These are phyloP conservation scores for Oenanthe sinensis DNA, from an alignment of 129 eudicot species.

Conservation along the genomic window DNA sequence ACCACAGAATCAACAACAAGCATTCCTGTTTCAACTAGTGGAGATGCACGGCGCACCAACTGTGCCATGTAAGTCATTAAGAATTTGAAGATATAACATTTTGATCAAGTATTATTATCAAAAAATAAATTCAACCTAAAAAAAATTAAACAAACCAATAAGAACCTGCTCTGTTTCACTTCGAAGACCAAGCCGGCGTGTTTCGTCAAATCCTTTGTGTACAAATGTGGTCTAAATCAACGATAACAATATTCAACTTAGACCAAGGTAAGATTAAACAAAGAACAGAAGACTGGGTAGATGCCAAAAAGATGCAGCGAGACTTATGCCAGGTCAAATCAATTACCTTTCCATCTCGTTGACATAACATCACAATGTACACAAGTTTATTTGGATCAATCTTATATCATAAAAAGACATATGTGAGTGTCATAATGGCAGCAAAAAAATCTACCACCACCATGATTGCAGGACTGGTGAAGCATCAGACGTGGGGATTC, in stretches of 20 bases:
- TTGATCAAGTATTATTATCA: background rate
- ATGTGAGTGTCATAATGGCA: background rate
- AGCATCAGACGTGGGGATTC: background rate
- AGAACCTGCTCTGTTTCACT: slow-evolving; percentile 78
- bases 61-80: slow-evolving; percentile 23
- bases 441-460: background rate
- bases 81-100: background rate
- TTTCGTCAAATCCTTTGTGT: slow-evolving; percentile 96
- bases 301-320: background rate
- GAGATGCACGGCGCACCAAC: slow-evolving; percentile 92
- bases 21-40: slow-evolving; percentile 96
- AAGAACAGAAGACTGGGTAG: background rate
- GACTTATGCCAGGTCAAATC: background rate
- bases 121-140: slow-evolving; percentile 3
- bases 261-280: slow-evolving; percentile 1
- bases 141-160: background rate
- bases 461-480: background rate
- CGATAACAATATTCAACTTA: slow-evolving; percentile 14
- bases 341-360: background rate
- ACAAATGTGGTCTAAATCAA: slow-evolving; percentile 66
- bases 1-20: slow-evolving; percentile 95
- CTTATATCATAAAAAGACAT: background rate
- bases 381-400: background rate
- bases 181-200: slow-evolving; percentile 84
- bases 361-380: background rate